Conservation (phyloP, 805 yeast genomes). For the Teunomyces stri region DNA sequence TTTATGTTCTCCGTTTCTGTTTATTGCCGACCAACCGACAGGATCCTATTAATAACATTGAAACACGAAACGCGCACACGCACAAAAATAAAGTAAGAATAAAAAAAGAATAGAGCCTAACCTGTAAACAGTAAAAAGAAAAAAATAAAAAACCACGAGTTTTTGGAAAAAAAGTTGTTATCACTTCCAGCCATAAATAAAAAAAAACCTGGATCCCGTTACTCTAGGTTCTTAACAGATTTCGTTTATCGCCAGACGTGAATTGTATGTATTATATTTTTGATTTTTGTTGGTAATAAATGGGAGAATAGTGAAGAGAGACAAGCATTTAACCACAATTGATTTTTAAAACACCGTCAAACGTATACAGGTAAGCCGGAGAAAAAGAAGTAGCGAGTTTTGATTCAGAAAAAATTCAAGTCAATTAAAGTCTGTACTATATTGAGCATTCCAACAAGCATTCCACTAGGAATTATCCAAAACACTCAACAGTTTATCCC, state of each 20-base stretch:
- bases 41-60: conserved; percentile 4
- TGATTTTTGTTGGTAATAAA: not conserved
- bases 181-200: conserved; percentile 1
- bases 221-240: conserved; percentile 1
- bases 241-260: conserved; percentile 2
- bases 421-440: not conserved
- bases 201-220: not conserved
- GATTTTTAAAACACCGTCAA: not conserved
- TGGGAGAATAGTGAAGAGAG: not conserved
- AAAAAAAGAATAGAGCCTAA: not conserved
- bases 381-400: not conserved
- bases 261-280: not conserved
- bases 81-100: not conserved
- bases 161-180: not conserved
- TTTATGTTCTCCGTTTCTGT: not conserved
- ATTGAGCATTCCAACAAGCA: not conserved
- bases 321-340: not conserved
- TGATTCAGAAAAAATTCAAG: not conserved
- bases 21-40: conserved; percentile 1
- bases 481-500: not conserved
- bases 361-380: not conserved
- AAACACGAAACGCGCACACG: conserved; percentile 4
- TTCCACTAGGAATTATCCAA: not conserved
- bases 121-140: not conserved
- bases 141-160: not conserved